Conservation (phyloP, 495 filamentous ascomycete genomes). For the Penicillium atrosanguineum region DNA sequence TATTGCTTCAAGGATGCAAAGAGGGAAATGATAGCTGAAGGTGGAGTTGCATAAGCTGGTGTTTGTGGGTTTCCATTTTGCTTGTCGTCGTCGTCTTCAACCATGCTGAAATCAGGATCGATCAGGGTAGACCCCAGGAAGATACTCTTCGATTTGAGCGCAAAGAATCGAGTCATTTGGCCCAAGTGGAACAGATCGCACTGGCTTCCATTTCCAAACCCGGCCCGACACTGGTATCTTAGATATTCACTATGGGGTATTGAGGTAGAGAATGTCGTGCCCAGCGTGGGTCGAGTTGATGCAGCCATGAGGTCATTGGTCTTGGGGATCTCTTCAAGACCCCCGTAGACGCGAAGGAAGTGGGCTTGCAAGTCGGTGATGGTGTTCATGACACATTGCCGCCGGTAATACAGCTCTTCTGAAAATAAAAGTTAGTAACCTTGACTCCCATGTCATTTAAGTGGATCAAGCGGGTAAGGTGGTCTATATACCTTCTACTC, state of each 20-base stretch:
- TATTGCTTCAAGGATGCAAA: constrained; percentile 57
- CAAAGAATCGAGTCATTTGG: constrained; percentile 79
- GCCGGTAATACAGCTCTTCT: constrained; percentile 73
- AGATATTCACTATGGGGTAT: constrained; percentile 7
- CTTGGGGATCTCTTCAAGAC: constrained; percentile 27
- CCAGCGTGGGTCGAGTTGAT: constrained; percentile 8
- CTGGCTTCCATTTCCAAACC: constrained; percentile 68
- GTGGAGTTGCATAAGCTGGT: constrained; percentile 6
- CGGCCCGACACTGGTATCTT: constrained; percentile 65
- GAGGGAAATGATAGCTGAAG: constrained; percentile 48
- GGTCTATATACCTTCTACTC: constrained; percentile 61
- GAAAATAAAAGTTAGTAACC: not conserved
- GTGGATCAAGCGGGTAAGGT: not conserved
- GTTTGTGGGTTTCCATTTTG: not conserved
- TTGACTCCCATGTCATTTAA: not conserved
- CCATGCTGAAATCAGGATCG: constrained; percentile 34
- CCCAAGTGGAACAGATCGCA: constrained; percentile 88
- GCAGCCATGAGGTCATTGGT: not conserved
- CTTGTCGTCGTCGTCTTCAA: constrained; percentile 17
- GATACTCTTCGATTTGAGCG: constrained; percentile 45
- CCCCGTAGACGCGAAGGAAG: constrained; percentile 66
- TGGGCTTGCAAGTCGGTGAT: constrained; percentile 72
- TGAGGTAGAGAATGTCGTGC: constrained; percentile 17
- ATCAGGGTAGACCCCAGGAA: constrained; percentile 49
- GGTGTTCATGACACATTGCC: constrained; percentile 68